A percentile compares a stretch with the other conserved stretches of the same genome.
Conservation (phyloP, 129 eudicot species). For the Helichrysum umbraculigerum region DNA sequence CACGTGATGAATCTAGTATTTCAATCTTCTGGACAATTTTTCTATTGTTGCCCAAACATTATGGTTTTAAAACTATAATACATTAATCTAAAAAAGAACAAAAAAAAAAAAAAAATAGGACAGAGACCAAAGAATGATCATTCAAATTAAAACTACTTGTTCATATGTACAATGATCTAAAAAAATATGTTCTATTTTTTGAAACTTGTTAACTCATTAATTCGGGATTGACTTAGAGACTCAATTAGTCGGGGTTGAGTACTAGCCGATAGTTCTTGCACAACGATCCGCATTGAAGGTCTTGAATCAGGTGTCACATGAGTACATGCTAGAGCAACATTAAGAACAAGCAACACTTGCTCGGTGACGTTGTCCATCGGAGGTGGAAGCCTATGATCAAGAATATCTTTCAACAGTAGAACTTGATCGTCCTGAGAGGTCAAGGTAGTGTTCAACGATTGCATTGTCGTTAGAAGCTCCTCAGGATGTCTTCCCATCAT, state of each 20-base stretch:
- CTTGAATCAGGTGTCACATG: conserved; percentile 52
- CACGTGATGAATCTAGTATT: too few species aligned
- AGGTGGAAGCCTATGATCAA: conserved; percentile 65
- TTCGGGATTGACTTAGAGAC: conserved; percentile 31
- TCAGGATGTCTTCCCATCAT: conserved; percentile 93
- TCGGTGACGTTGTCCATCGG: conserved; percentile 53
- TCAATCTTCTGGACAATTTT: too few species aligned
- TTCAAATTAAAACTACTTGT: neutral
- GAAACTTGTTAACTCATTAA: conserved; percentile 33
- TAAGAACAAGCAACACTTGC: conserved; percentile 47
- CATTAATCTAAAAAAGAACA: too few species aligned
- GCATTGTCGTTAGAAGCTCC: conserved; percentile 49
- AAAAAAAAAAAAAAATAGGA: too few species aligned
- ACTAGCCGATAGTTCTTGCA: conserved; percentile 52
- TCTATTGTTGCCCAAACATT: too few species aligned
- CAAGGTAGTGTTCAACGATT: conserved; percentile 28
- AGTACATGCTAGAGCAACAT: conserved; percentile 57
- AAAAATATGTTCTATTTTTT: conserved; percentile 30
- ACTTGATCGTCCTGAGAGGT: conserved; percentile 23
- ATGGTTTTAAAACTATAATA: too few species aligned
- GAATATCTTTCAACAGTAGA: conserved; percentile 46
- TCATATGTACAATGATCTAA: neutral
- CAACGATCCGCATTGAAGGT: conserved; percentile 79
- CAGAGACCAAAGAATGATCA: too few species aligned
- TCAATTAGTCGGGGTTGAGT: conserved; percentile 38